Conservation (phyloP, 106 monocot genomes). For the Dioscorea zingiberensis region DNA sequence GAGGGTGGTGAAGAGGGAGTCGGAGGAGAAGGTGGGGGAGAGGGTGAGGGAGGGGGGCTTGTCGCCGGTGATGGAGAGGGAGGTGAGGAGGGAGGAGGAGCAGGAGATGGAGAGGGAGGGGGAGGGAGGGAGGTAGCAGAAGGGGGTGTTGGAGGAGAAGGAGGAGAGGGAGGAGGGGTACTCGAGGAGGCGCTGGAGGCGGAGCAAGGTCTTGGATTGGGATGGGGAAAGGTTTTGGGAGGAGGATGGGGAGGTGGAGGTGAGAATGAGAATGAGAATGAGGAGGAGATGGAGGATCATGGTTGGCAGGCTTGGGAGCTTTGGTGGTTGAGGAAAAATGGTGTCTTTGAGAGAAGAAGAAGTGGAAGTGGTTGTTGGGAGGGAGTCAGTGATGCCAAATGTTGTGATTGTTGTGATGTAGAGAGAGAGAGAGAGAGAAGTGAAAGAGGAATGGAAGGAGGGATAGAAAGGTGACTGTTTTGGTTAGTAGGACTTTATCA, state of each 20-base stretch:
- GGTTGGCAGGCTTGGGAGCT: background rate
- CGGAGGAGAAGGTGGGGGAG: constrained; percentile 54
- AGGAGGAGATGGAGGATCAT: constrained; percentile 20
- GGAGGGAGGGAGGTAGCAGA: constrained; percentile 61
- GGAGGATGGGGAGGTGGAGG: constrained; percentile 3
- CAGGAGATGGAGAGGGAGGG: constrained; percentile 52
- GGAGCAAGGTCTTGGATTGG: constrained; percentile 44
- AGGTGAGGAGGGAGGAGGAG: constrained; percentile 30
- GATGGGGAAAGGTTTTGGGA: constrained; percentile 48
- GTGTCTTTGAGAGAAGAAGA: background rate
- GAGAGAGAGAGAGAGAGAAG: too few relatives aligned
- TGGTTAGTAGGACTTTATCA: too few relatives aligned
- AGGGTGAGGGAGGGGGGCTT: constrained; percentile 17
- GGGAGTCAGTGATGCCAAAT: too few relatives aligned
- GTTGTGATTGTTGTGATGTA: too few relatives aligned
- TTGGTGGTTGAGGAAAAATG: background rate
- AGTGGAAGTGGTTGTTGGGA: too few relatives aligned
- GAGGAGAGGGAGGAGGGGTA: constrained; percentile 36
- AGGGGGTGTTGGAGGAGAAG: constrained; percentile 17
- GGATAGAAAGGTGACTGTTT: too few relatives aligned
- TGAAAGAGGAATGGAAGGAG: too few relatives aligned
- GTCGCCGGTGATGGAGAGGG: constrained; percentile 43
- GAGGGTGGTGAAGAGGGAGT: constrained; percentile 73
- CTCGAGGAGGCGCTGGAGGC: constrained; percentile 50
- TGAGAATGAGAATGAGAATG: constrained; percentile 6